Evolutionary conservation across 2,329 filamentous ascomycete genomes (phyloP), one percentile per base, ranked within the genome.

Genomic region (Cucurbitaria berberidis): DNA sequence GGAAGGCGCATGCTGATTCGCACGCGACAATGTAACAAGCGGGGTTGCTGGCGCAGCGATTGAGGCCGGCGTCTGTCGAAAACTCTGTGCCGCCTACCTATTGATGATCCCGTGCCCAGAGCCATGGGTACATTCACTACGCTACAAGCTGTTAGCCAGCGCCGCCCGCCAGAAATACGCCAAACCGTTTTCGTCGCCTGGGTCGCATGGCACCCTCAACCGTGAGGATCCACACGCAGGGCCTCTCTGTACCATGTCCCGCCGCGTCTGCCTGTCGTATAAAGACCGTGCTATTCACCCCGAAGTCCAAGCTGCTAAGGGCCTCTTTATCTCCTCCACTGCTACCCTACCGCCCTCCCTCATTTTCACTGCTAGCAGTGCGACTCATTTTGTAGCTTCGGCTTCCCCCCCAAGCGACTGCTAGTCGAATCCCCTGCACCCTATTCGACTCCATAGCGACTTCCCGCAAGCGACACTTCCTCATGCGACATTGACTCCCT

Each of bases 61-160:
- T 41, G 9, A 34, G 38, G 50, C 56, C 41, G 43, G 58, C 58
- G 56, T 48, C 27, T 51, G 40, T 21, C 62, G 61, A 70, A 67
- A 68, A 65, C 60, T 69, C 67, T 70, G 60, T 66, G 53, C 63
- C 64, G 65, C 39, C 49, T 60, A 55, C 63, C 60, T 60, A 55
- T 62, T 59, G 61, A 56, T 42, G 59, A 60, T 55, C 63, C 30
- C 58, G 59, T 63, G 65, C 63, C 63, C 63, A 66, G 63, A 49
- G 45, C 51, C 41, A 53, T 51, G 63, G 63, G 49, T 54, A 43
- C 29, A 24, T 41, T 15, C 34, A 48, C 62, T 60, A 61, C 11
- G 30, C 63, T 47, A 15, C n/a, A 53, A 29, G 1, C 3, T 22
- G 62, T 52, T 67, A 68, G 63, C 39, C n/a, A n/a, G 42, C 35